phyloP scores from a whole-genome alignment of 176 grass and related monocot species.

The Musa beccarii region DNA sequence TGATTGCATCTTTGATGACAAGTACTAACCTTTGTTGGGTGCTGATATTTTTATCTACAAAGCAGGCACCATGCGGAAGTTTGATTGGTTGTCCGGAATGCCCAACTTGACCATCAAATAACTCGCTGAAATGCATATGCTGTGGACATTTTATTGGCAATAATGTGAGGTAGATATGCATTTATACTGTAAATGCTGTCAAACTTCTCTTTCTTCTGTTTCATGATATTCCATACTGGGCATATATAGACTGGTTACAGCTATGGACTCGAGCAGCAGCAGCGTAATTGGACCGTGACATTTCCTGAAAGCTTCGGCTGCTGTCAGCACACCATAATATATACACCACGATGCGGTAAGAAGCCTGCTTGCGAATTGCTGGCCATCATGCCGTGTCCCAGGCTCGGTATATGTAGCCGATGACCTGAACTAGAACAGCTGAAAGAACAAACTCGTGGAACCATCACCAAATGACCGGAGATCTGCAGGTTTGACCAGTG shows the following conservation, averaged over 20 bases:
- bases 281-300: too few relatives aligned
- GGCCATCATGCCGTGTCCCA: background rate
- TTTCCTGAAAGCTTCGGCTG: too few relatives aligned
- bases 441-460: slow-evolving; percentile 89
- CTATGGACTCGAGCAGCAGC: too few relatives aligned
- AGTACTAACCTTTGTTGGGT: too few relatives aligned
- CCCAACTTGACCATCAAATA: too few relatives aligned
- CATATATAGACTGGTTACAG: too few relatives aligned
- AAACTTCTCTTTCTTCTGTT: background rate
- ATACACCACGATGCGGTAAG: background rate
- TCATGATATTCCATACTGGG: too few relatives aligned
- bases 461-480: slow-evolving; percentile 76
- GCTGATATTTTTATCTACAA: too few relatives aligned
- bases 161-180: background rate
- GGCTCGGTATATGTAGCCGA: background rate
- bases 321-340: background rate
- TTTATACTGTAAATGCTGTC: background rate
- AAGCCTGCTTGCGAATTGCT: background rate
- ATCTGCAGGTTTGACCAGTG: slow-evolving; percentile 88
- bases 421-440: slow-evolving; percentile 52
- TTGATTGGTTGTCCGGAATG: too few relatives aligned
- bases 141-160: background rate
- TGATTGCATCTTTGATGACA: too few relatives aligned
- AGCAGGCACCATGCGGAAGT: too few relatives aligned
- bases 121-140: too few relatives aligned